phyloP scores from a whole-genome alignment of 2,329 filamentous ascomycete species.

The Monosporascus sp. region DNA sequence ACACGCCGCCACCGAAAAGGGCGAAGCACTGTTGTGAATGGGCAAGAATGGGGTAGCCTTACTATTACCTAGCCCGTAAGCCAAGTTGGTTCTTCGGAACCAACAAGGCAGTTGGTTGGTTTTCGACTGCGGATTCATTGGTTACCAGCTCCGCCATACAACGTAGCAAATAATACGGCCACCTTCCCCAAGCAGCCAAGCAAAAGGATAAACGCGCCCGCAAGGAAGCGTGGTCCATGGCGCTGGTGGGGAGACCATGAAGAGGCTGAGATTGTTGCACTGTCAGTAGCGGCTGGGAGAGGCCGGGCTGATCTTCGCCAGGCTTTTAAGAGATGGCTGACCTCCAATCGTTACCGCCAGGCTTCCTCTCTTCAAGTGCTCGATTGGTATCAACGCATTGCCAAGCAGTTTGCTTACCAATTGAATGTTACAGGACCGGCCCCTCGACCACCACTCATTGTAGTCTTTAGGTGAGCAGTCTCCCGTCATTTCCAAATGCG shows the following conservation, averaged over 20 bases:
- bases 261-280: not conserved
- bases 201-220: not conserved
- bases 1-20: too few species aligned
- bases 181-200: not conserved
- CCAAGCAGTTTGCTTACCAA: not conserved
- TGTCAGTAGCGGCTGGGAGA: not conserved
- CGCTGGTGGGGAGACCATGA: not conserved
- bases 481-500: too few species aligned
- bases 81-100: not conserved
- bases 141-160: not conserved
- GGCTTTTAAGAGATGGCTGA: not conserved
- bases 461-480: too few species aligned
- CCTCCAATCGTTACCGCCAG: not conserved
- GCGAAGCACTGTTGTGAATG: too few species aligned
- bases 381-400: not conserved
- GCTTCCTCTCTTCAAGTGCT: not conserved
- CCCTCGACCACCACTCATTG: too few species aligned
- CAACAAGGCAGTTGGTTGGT: not conserved
- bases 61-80: not conserved
- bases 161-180: not conserved
- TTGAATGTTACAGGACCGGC: too few species aligned
- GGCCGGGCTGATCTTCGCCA: not conserved
- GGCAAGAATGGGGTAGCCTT: too few species aligned
- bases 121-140: not conserved
- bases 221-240: not conserved